A percentile compares a stretch with the other conserved stretches of the same genome.
Conservation (phyloP, 768 basidiomycete genomes). For the Tricholoma flavovirens region DNA sequence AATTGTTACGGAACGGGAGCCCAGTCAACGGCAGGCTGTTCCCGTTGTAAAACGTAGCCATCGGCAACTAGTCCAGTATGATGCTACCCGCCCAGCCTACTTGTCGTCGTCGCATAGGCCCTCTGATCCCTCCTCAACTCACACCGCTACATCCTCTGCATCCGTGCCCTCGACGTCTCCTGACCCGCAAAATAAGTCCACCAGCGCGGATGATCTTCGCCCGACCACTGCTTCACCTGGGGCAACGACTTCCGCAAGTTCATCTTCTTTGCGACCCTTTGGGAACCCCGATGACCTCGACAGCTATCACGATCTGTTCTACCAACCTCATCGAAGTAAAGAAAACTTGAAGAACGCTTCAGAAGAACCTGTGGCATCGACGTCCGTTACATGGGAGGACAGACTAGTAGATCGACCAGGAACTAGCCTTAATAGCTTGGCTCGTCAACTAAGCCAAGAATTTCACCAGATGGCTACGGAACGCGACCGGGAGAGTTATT, state of each 20-base stretch:
- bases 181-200: conserved; percentile 1
- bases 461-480: conserved; percentile 36
- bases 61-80: conserved; percentile 32
- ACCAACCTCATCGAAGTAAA: conserved; percentile 35
- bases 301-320: conserved; percentile 72
- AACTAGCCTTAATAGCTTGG: conserved; percentile 44
- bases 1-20: conserved; percentile 6
- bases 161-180: conserved; percentile 8
- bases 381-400: conserved; percentile 18
- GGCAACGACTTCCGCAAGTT: conserved; percentile 20
- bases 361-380: conserved; percentile 4
- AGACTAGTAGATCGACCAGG: conserved; percentile 27
- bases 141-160: conserved; percentile 21
- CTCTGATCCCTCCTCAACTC: conserved; percentile 13
- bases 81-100: conserved; percentile 25
- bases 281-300: conserved; percentile 63
- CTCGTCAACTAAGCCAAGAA: conserved; percentile 47
- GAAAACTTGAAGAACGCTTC: conserved; percentile 8
- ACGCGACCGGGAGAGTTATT: conserved; percentile 23
- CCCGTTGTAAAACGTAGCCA: conserved; percentile 9
- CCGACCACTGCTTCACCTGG: conserved; percentile 2
- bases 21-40: conserved; percentile 6
- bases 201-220: conserved; percentile 4
- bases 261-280: conserved; percentile 47
- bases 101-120: conserved; percentile 12